A percentile compares a stretch with the other conserved stretches of the same genome.
phyloP scores from a whole-genome alignment of 768 basidiomycete genomes.

The Suillus hirtellus region DNA sequence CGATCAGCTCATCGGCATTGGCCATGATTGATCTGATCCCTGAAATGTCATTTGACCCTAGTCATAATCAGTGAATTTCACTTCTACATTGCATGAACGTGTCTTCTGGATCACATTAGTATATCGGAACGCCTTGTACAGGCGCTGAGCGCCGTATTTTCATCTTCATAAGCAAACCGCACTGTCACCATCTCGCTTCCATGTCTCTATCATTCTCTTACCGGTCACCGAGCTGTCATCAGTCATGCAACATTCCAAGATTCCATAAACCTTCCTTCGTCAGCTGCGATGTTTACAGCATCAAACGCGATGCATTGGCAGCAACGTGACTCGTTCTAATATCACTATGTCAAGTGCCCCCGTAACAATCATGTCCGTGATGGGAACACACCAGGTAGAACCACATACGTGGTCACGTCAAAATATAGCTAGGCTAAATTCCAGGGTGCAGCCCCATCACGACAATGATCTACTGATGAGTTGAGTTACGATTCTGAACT shows the following conservation, averaged over 20 bases:
- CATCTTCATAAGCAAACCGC: background rate
- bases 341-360: background rate
- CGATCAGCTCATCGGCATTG: too few species aligned
- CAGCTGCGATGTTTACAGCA: background rate
- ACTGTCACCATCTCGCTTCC: background rate
- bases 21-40: too few species aligned
- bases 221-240: background rate
- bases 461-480: background rate
- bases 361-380: background rate
- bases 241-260: background rate
- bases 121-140: background rate
- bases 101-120: too few species aligned
- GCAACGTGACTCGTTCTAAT: background rate
- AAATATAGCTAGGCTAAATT: background rate
- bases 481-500: background rate
- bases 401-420: background rate
- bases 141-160: background rate
- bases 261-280: background rate
- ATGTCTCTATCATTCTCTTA: background rate
- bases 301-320: background rate
- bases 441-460: background rate
- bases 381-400: background rate
- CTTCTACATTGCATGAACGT: too few species aligned
- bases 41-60: too few species aligned
- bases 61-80: too few species aligned